Evolutionary conservation across 1,284 basidiomycete species (phyloP).

Genomic region (Testicularia cyperi): DNA sequence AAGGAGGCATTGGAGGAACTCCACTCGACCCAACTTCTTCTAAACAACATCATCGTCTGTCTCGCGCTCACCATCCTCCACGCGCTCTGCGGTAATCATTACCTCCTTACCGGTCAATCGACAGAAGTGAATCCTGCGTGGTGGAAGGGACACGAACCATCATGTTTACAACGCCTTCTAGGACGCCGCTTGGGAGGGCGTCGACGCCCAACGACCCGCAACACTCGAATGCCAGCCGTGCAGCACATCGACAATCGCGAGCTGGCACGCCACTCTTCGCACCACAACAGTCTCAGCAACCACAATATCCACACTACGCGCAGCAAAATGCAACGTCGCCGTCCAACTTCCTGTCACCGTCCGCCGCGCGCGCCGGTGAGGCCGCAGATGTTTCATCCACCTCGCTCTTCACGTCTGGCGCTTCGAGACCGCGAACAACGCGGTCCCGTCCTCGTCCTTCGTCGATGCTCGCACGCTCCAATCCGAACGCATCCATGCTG

Average conservation of each 20-base stretch:
- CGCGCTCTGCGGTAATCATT: too few relatives aligned
- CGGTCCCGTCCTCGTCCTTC: conserved; percentile 23
- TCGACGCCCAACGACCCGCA: too few relatives aligned
- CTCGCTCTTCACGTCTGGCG: conserved; percentile 12
- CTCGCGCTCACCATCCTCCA: too few relatives aligned
- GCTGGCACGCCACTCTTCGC: conserved; percentile 31
- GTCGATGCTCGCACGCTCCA: conserved; percentile 19
- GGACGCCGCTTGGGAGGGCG: conserved; percentile 18
- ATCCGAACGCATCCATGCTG: conserved; percentile 18
- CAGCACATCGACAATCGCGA: conserved; percentile 11
- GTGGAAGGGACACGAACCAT: too few relatives aligned
- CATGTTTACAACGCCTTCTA: conserved; percentile 37
- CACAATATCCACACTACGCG: too few relatives aligned
- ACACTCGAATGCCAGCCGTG: neutral
- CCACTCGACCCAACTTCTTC: too few relatives aligned
- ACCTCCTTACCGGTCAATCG: too few relatives aligned
- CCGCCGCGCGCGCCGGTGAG: conserved; percentile 4
- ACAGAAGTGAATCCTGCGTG: too few relatives aligned
- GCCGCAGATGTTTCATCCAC: conserved; percentile 14
- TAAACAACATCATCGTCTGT: too few relatives aligned
- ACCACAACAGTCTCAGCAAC: too few relatives aligned
- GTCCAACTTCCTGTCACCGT: conserved; percentile 9
- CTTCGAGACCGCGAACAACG: conserved; percentile 2
- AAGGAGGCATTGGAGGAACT: too few relatives aligned
- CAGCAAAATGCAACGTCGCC: conserved; percentile 19